Evolutionary conservation across 192 early-diverging fungal species (phyloP), one percentile per base, ranked within the genome.

Genomic region (Fimicolochytrium jonesii): DNA sequence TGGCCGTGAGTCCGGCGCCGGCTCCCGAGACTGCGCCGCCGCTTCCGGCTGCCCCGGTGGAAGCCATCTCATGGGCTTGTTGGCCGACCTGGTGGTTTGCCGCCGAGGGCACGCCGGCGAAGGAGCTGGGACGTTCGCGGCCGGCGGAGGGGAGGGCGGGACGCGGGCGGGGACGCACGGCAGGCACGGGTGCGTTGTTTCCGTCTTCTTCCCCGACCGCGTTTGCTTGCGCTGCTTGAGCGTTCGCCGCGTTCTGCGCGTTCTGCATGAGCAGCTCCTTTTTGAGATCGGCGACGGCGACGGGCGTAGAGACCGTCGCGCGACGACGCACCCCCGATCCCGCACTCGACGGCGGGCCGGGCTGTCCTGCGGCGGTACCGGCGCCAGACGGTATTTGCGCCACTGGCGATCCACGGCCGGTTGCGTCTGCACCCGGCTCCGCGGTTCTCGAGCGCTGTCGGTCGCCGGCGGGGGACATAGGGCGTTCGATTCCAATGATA

Each of bases 61-160:
- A n/a, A n/a, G n/a, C n/a, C n/a, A n/a, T n/a, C n/a, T n/a, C n/a
- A n/a, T n/a, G n/a, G n/a, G n/a, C n/a, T n/a, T n/a, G n/a, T n/a
- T n/a, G n/a, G n/a, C n/a, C n/a, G n/a, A n/a, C n/a, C n/a, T n/a
- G n/a, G n/a, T n/a, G n/a, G n/a, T n/a, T n/a, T n/a, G n/a, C n/a
- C n/a, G n/a, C n/a, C n/a, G n/a, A n/a, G 1, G 68, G 68, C 17
- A 73, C 70, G 13, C 75, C 75, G 6, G 71, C 75, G 61, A 74
- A 77, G 13, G 75, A 77, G 6, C 61, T 47, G 4, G 75, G 75
- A 13, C 75, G 67, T 20, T 72, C 60, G 3, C 56, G 54, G 9
- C 29, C 34, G 13, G 39, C 37, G 9, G 70, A 61, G 17, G 66
- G 56, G 26, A 69, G 42, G 7, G 23, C 17, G 15, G 54, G 59